phyloP scores from a whole-genome alignment of 2,329 filamentous ascomycete genomes.

The Talaromyces pinophilus region DNA sequence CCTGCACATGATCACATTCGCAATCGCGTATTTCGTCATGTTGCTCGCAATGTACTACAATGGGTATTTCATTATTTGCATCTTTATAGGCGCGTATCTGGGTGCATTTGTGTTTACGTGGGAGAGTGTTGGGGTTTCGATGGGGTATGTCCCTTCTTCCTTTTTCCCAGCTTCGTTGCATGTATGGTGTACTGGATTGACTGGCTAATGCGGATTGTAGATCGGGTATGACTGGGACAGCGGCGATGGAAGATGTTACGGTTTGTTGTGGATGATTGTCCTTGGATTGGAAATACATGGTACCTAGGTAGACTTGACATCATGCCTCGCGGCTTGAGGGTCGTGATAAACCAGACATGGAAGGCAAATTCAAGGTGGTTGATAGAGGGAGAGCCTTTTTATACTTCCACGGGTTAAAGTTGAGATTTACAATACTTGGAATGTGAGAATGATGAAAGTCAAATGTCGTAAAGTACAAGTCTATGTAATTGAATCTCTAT shows the following conservation, averaged over 20 bases:
- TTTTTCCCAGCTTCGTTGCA: background rate
- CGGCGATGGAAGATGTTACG: constrained; percentile 21
- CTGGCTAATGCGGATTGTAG: constrained; percentile 4
- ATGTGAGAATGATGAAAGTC: background rate
- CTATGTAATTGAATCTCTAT: background rate
- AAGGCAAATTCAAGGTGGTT: background rate
- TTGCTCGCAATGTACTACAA: constrained; percentile 65
- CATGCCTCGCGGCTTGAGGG: background rate
- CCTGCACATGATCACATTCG: constrained; percentile 71
- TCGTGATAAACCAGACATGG: background rate
- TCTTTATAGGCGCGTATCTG: constrained; percentile 73
- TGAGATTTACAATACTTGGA: background rate
- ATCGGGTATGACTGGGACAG: constrained; percentile 4
- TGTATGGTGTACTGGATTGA: background rate
- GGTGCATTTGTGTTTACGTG: constrained; percentile 74
- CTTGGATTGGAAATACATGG: background rate
- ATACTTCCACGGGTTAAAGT: background rate
- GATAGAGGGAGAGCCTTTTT: background rate
- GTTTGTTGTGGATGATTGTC: constrained; percentile 22
- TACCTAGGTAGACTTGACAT: background rate
- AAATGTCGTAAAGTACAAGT: background rate
- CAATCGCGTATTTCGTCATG: constrained; percentile 79
- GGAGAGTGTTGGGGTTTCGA: constrained; percentile 48
- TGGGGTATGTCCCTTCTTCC: constrained; percentile 7
- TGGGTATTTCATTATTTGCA: constrained; percentile 76